Conservation (phyloP, 805 yeast species). For the Sugiyamaella marilandica region DNA sequence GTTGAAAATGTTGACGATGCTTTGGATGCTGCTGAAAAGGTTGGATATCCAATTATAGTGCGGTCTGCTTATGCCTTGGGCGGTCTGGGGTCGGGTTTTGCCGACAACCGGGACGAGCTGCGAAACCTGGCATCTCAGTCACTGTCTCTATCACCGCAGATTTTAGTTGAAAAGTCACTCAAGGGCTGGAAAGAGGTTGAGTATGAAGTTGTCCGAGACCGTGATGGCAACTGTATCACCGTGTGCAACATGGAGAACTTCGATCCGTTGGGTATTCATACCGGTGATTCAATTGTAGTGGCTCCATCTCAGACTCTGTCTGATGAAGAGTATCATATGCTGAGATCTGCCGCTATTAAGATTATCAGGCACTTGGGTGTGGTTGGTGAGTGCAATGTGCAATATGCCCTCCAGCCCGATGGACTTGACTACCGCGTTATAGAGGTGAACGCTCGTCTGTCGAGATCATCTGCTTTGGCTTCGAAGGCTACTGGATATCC, state of each 20-base stretch:
- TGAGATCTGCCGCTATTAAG: constrained; percentile 94
- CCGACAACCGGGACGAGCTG: constrained; percentile 75
- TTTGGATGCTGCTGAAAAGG: constrained; percentile 74
- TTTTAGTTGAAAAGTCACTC: constrained; percentile 90
- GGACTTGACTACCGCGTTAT: constrained; percentile 94
- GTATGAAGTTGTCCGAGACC: constrained; percentile 96
- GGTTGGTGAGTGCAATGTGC: constrained; percentile 98
- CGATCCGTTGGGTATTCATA: constrained; percentile 96
- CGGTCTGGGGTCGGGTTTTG: constrained; percentile 97
- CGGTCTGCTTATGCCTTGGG: constrained; percentile 97
- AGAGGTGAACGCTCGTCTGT: constrained; percentile 95
- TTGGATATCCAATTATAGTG: constrained; percentile 94
- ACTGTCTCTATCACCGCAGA: constrained; percentile 86
- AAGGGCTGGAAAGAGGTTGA: constrained; percentile 99
- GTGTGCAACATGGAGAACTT: constrained; percentile 99
- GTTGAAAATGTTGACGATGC: constrained; percentile 93
- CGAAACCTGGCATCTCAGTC: constrained; percentile 86
- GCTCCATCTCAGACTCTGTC: constrained; percentile 98
- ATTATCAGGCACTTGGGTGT: constrained; percentile 97
- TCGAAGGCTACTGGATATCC: constrained; percentile 99
- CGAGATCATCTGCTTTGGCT: constrained; percentile 96
- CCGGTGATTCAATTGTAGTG: constrained; percentile 98
- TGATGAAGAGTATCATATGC: constrained; percentile 97
- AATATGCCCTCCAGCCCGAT: constrained; percentile 93
- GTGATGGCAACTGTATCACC: constrained; percentile 94